Conservation (phyloP, 2,329 filamentous ascomycete genomes). For the Rhexocercosporidium sp. region DNA sequence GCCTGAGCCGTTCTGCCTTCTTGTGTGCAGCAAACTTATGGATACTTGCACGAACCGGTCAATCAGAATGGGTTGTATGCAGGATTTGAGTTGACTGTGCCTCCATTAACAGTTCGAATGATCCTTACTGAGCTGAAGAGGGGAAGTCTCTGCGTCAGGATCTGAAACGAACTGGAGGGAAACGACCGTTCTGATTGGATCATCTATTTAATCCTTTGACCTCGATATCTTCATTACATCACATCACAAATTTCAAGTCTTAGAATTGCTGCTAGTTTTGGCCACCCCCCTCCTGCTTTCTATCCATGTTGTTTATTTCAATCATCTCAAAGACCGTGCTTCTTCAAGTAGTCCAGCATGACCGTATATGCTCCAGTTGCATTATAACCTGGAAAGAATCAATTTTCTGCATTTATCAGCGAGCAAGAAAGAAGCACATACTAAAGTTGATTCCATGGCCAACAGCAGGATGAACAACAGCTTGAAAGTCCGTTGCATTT, state of each 20-base stretch:
- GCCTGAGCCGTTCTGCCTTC: background rate
- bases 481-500: slow-evolving; percentile 19
- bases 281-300: background rate
- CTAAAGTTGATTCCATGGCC: slow-evolving; percentile 37
- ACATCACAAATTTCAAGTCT: background rate
- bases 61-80: background rate
- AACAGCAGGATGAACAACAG: slow-evolving; percentile 33
- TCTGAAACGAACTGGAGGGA: background rate
- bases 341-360: slow-evolving; percentile 23
- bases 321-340: slow-evolving; percentile 6
- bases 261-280: background rate
- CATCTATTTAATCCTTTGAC: background rate
- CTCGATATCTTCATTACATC: background rate
- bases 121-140: background rate
- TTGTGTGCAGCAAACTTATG: slow-evolving; percentile 6
- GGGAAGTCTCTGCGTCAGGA: background rate
- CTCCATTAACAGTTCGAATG: background rate
- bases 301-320: background rate
- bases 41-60: background rate
- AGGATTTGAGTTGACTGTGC: background rate
- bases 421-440: background rate
- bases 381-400: slow-evolving; percentile 7
- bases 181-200: background rate
- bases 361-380: slow-evolving; percentile 24
- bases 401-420: background rate